A percentile compares a stretch with the other conserved stretches of the same genome.
Evolutionary conservation across 768 basidiomycete genomes (phyloP).

Genomic region (Multifurca ochricompacta): DNA sequence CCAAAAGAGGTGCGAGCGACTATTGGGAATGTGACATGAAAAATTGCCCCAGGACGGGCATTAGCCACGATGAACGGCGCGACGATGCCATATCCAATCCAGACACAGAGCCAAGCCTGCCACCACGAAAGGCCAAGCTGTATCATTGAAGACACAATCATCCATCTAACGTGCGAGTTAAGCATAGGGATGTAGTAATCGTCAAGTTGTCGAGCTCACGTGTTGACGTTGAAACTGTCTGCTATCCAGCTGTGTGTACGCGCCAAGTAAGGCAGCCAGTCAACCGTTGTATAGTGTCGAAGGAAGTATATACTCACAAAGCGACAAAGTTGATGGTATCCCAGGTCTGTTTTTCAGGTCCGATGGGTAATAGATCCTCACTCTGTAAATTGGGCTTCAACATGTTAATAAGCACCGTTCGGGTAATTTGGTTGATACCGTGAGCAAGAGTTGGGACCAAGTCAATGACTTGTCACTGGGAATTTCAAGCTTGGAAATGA

Average conservation of each 20-base stretch:
- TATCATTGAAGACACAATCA: conserved; percentile 72
- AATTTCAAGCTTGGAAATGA: conserved; percentile 5
- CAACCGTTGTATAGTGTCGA: neutral
- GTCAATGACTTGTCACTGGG: conserved; percentile 1
- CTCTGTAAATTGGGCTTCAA: conserved; percentile 36
- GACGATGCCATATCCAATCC: conserved; percentile 37
- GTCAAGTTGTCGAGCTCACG: conserved; percentile 35
- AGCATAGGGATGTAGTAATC: neutral
- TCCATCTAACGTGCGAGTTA: conserved; percentile 44
- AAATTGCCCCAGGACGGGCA: conserved; percentile 68
- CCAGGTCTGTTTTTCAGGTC: conserved; percentile 58
- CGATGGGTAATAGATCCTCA: conserved; percentile 65
- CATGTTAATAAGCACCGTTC: neutral
- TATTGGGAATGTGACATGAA: conserved; percentile 71
- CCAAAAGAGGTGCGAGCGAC: conserved; percentile 73
- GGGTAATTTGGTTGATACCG: neutral
- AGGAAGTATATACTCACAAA: conserved; percentile 37
- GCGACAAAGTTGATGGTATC: conserved; percentile 54
- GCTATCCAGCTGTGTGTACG: conserved; percentile 55
- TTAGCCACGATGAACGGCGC: conserved; percentile 71
- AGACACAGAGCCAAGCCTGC: conserved; percentile 80
- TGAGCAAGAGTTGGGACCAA: conserved; percentile 2
- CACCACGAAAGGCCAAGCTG: conserved; percentile 71
- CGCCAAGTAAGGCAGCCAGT: conserved; percentile 12
- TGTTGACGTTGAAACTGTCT: conserved; percentile 73